Evolutionary conservation across 2,329 filamentous ascomycete genomes (phyloP).

Genomic region (Colletotrichum falcatum): DNA sequence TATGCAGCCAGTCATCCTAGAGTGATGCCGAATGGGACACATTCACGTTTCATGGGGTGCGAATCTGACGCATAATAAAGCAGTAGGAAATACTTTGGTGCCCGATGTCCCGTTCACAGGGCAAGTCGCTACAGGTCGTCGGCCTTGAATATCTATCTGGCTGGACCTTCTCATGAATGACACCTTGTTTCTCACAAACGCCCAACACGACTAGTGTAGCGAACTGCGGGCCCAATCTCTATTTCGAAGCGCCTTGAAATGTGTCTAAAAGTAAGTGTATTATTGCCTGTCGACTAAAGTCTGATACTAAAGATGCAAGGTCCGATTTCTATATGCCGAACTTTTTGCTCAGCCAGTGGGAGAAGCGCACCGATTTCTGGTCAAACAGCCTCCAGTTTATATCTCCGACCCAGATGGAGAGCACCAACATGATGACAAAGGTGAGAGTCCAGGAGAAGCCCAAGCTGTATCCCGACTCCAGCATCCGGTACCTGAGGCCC

Average conservation of each 20-base stretch:
- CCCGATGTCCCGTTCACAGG: neutral
- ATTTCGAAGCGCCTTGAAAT: neutral
- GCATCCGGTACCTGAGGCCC: conserved; percentile 7
- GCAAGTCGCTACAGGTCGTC: no score
- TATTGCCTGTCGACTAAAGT: neutral
- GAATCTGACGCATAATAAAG: neutral
- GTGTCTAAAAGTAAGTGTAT: neutral
- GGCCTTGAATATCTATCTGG: no score
- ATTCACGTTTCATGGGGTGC: neutral
- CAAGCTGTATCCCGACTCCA: conserved; percentile 2
- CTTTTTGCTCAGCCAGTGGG: conserved; percentile 52
- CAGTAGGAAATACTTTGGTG: neutral
- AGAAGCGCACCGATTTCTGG: conserved; percentile 57
- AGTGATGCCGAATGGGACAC: neutral
- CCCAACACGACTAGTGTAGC: no score
- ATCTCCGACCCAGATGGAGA: conserved; percentile 57
- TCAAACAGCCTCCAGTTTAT: conserved; percentile 60
- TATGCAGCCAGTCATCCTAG: neutral
- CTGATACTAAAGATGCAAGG: neutral
- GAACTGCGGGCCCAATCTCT: no score
- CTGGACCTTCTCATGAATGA: neutral
- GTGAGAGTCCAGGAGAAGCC: neutral
- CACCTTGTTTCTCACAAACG: no score
- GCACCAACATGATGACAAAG: neutral
- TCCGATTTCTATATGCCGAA: neutral